Evolutionary conservation across 208 protist genomes (phyloP).

Genomic region (Acanthamoeba royreba): DNA sequence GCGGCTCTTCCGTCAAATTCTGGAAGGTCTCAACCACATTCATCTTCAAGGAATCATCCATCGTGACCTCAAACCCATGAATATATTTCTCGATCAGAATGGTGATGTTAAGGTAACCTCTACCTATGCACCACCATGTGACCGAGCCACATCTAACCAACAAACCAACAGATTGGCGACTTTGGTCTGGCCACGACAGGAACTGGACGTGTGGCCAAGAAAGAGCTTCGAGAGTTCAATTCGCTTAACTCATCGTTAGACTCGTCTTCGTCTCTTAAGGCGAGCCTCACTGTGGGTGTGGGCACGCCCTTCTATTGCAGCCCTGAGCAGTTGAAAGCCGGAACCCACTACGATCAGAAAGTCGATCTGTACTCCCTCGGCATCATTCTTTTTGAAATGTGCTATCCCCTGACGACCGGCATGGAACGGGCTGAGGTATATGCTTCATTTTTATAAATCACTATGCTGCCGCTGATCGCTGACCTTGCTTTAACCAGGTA

Average conservation of each 20-base stretch:
- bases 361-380: slow-evolving; percentile 81
- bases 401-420: slow-evolving; percentile 65
- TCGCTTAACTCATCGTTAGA: neutral
- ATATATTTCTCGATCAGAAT: slow-evolving; percentile 78
- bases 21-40: slow-evolving; percentile 78
- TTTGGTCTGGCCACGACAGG: slow-evolving; percentile 77
- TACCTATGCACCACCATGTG: neutral
- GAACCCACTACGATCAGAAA: slow-evolving; percentile 67
- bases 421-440: slow-evolving; percentile 69
- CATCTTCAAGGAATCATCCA: slow-evolving; percentile 52
- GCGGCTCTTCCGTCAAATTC: slow-evolving; percentile 75
- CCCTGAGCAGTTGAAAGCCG: slow-evolving; percentile 56
- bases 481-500: neutral
- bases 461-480: neutral
- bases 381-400: slow-evolving; percentile 83
- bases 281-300: slow-evolving; percentile 35
- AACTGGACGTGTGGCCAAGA: neutral
- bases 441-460: neutral
- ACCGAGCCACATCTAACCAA: neutral
- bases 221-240: neutral
- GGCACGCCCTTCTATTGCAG: slow-evolving; percentile 75
- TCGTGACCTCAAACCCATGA: slow-evolving; percentile 55
- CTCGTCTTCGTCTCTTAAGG: neutral
- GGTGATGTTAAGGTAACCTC: slow-evolving; percentile 71
- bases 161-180: slow-evolving; percentile 64